phyloP scores from a whole-genome alignment of 169 alveolate genomes.

The Perkinsus olseni region DNA sequence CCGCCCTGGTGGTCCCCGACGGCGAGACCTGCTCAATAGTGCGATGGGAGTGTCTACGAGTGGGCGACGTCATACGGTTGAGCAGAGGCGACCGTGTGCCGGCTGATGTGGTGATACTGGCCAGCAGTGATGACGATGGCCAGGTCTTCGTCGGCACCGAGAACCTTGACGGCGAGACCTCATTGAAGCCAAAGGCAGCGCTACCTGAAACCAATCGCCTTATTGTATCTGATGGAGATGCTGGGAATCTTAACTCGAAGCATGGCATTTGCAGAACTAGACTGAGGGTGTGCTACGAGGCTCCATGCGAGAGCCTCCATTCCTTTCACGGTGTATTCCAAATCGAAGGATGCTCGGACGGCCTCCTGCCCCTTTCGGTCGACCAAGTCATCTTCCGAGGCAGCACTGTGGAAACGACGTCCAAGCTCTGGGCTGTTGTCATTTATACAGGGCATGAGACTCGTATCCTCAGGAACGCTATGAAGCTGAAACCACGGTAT shows the following conservation, averaged over 20 bases:
- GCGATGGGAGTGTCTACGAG: constrained; percentile 64
- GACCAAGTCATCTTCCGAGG: constrained; percentile 71
- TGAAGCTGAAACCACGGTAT: neutral
- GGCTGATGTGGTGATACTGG: constrained; percentile 84
- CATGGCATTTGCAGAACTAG: neutral
- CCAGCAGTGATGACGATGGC: constrained; percentile 73
- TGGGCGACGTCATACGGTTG: constrained; percentile 87
- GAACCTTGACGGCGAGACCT: constrained; percentile 90
- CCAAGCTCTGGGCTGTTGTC: constrained; percentile 77
- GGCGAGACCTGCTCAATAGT: neutral
- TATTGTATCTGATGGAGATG: constrained; percentile 16
- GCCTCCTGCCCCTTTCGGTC: constrained; percentile 23
- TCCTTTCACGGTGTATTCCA: neutral
- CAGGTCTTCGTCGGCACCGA: constrained; percentile 84
- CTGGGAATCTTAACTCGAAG: constrained; percentile 7
- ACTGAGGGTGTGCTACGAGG: neutral
- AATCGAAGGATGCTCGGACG: neutral
- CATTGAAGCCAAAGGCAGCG: constrained; percentile 66
- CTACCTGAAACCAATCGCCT: neutral
- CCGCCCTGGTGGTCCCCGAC: neutral
- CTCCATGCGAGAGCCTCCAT: constrained; percentile 15
- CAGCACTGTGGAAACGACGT: constrained; percentile 71
- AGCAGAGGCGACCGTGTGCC: constrained; percentile 65
- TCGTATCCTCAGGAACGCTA: constrained; percentile 57
- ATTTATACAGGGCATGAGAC: constrained; percentile 88